phyloP scores from a whole-genome alignment of 2,329 filamentous ascomycete genomes.

The Neopestalotiopsis rosae region DNA sequence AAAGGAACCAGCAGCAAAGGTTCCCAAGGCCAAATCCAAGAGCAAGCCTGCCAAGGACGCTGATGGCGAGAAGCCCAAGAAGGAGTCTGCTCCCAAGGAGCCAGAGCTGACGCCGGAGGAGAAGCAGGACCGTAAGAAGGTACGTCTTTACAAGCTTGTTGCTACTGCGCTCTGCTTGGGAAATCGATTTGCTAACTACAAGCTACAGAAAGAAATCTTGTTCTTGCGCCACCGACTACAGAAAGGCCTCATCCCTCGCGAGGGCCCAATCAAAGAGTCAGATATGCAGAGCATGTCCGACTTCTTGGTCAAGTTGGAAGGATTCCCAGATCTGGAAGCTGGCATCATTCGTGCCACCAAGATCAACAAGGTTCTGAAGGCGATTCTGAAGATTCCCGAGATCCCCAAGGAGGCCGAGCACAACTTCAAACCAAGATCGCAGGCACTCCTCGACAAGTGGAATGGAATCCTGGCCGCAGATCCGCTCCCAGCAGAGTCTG shows the following conservation, averaged over 20 bases:
- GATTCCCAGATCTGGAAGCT: conserved; percentile 79
- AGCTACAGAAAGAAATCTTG: conserved; percentile 73
- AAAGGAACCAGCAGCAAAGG: conserved; percentile 54
- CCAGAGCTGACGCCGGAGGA: conserved; percentile 64
- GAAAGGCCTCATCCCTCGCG: conserved; percentile 86
- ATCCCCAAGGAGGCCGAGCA: conserved; percentile 91
- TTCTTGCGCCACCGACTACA: conserved; percentile 95
- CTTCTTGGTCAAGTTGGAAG: conserved; percentile 81
- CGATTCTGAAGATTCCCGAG: conserved; percentile 82
- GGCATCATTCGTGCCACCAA: conserved; percentile 90
- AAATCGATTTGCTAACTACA: conserved; percentile 37
- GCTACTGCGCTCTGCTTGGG: not conserved
- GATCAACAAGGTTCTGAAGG: conserved; percentile 98
- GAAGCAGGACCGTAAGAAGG: conserved; percentile 64
- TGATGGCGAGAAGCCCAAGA: conserved; percentile 59
- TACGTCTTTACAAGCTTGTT: conserved; percentile 36
- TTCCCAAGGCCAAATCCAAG: conserved; percentile 59
- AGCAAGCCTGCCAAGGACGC: conserved; percentile 45
- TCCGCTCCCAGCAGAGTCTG: conserved; percentile 38
- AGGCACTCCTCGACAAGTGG: conserved; percentile 85
- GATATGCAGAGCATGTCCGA: conserved; percentile 82
- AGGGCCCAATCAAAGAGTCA: conserved; percentile 83
- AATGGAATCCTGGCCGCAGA: conserved; percentile 78
- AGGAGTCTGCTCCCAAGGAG: conserved; percentile 56
- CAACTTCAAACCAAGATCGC: conserved; percentile 84